Evolutionary conservation across 176 grass and related monocot species (phyloP).

Genomic region (Chrysopogon serrulatus): DNA sequence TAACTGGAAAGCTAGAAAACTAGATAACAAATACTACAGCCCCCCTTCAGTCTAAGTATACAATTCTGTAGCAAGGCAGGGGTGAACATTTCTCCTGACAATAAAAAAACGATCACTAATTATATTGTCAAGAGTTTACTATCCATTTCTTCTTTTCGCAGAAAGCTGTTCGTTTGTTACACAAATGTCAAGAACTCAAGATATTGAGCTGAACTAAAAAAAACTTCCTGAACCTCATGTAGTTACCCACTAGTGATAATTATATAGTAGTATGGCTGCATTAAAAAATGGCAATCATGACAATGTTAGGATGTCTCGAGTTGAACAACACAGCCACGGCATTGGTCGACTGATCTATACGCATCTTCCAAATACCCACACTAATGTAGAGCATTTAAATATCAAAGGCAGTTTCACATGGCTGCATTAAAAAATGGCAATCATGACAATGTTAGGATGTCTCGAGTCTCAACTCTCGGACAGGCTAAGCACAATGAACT

Average conservation of each 20-base stretch:
- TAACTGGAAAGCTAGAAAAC: not conserved
- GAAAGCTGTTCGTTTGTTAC: not conserved
- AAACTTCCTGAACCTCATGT: not conserved
- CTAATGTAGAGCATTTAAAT: not conserved
- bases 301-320: too few species aligned
- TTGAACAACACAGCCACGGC: not conserved
- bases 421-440: not conserved
- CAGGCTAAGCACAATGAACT: not conserved
- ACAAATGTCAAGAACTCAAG: not conserved
- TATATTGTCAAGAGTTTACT: not conserved
- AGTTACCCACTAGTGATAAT: not conserved
- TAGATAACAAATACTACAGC: not conserved
- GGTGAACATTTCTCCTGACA: not conserved
- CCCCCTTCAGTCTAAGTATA: not conserved
- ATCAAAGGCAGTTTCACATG: slow-evolving; percentile 7
- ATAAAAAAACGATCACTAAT: not conserved
- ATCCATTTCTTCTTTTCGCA: not conserved
- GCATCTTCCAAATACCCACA: not conserved
- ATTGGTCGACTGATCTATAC: not conserved
- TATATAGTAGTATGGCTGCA: too few species aligned
- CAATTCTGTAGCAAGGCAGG: not conserved
- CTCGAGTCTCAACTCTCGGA: not conserved
- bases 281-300: too few species aligned
- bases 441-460: not conserved
- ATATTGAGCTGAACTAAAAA: not conserved